Percentiles rank a stretch among this genome's conserved stretches.
Evolutionary conservation across 1,284 basidiomycete species (phyloP).

Genomic region (Ustilago nuda): DNA sequence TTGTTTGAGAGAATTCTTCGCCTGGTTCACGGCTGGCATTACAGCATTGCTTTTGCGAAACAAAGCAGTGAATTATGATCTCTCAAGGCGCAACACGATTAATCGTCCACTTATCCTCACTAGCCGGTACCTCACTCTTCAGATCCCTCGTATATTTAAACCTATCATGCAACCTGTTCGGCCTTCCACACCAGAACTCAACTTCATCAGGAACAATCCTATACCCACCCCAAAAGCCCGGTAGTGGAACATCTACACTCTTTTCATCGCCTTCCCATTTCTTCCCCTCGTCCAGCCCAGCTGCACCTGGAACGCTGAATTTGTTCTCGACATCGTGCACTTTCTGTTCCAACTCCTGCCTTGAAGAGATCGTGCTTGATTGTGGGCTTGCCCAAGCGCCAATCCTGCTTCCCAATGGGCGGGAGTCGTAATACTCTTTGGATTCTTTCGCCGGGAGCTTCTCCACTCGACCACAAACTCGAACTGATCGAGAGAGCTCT

Average conservation of each 20-base stretch:
- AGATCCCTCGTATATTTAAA: slow-evolving; percentile 58
- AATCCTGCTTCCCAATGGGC: slow-evolving; percentile 85
- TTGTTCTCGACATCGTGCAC: slow-evolving; percentile 76
- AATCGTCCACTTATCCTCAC: slow-evolving; percentile 52
- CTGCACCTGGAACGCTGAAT: slow-evolving; percentile 74
- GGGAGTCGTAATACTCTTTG: slow-evolving; percentile 83
- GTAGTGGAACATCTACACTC: slow-evolving; percentile 75
- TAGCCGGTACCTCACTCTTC: slow-evolving; percentile 16
- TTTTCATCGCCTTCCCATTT: slow-evolving; percentile 36
- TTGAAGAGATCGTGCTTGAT: slow-evolving; percentile 80
- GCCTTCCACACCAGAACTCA: slow-evolving; percentile 67
- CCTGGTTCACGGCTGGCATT: not conserved
- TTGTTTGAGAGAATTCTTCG: too few species aligned
- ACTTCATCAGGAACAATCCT: slow-evolving; percentile 87
- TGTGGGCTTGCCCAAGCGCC: slow-evolving; percentile 95
- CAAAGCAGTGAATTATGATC: not conserved
- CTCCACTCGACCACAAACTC: slow-evolving; percentile 87
- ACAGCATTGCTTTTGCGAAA: not conserved
- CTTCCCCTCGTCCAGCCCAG: slow-evolving; percentile 45
- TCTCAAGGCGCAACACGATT: slow-evolving; percentile 56
- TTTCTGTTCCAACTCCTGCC: slow-evolving; percentile 74
- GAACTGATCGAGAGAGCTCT: slow-evolving; percentile 82
- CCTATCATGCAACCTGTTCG: slow-evolving; percentile 65
- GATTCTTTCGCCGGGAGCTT: slow-evolving; percentile 79
- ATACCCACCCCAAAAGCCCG: slow-evolving; percentile 97